Conservation (phyloP, 306 rosid species). For the Trichosanthes truncata region DNA sequence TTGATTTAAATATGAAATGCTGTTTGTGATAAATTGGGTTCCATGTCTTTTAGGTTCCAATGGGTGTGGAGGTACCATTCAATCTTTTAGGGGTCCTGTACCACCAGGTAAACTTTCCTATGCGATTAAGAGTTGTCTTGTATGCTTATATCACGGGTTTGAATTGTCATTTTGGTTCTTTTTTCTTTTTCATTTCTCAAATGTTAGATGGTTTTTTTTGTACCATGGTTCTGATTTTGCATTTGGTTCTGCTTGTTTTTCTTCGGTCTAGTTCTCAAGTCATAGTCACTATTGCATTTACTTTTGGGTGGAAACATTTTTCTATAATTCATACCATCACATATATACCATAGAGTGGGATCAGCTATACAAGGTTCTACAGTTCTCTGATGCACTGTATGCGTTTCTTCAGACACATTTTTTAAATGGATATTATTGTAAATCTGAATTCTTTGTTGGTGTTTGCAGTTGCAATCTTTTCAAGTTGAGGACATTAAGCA, state of each 20-base stretch:
- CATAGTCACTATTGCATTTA: neutral
- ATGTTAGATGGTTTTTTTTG: neutral
- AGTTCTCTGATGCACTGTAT: neutral
- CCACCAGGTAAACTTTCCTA: slow-evolving; percentile 58
- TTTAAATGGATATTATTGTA: neutral
- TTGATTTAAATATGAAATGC: neutral
- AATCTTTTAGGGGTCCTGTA: slow-evolving; percentile 65
- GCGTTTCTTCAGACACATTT: neutral
- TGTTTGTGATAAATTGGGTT: neutral
- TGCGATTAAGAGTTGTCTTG: slow-evolving; percentile 2
- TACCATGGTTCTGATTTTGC: neutral
- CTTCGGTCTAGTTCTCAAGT: neutral
- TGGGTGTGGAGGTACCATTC: slow-evolving; percentile 84
- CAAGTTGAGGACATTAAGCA: slow-evolving; percentile 64
- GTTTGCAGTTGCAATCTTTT: slow-evolving; percentile 59
- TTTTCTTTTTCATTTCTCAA: neutral
- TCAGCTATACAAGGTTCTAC: neutral
- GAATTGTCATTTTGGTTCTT: neutral
- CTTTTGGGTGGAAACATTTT: neutral
- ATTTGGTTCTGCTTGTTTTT: neutral
- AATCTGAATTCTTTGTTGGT: neutral
- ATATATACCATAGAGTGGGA: neutral
- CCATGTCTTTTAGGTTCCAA: slow-evolving; percentile 43
- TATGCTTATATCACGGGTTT: slow-evolving; percentile 14
- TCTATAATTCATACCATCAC: neutral